Conservation (phyloP, 371 early-diverging fungal genomes). For the Thermomucor indicae-seudaticae region DNA sequence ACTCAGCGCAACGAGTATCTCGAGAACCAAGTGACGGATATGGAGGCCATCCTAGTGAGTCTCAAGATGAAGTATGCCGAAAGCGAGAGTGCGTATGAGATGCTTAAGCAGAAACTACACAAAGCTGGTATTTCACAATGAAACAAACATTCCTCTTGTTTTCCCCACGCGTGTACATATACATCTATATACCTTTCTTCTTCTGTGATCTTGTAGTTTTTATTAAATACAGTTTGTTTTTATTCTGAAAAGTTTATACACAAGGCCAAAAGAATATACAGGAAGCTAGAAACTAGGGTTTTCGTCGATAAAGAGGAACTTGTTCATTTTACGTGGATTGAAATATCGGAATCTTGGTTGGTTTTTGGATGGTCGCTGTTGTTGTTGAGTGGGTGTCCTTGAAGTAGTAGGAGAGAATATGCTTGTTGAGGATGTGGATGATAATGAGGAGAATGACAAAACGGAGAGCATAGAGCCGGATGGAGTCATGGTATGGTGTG, state of each 20-base stretch:
- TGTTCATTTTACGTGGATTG: conserved; percentile 51
- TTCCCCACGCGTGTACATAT: background rate
- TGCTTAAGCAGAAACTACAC: conserved; percentile 27
- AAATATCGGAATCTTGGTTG: conserved; percentile 48
- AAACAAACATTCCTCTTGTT: background rate
- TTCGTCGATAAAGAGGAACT: conserved; percentile 51
- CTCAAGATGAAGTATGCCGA: conserved; percentile 68
- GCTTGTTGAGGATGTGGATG: conserved; percentile 1
- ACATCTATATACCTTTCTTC: background rate
- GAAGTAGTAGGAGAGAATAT: conserved; percentile 2
- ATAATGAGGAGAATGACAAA: conserved; percentile 9
- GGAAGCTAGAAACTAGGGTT: conserved; percentile 22
- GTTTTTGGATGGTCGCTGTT: conserved; percentile 25
- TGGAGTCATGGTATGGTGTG: conserved; percentile 8
- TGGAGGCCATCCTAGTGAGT: conserved; percentile 61
- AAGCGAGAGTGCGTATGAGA: conserved; percentile 61
- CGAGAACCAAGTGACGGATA: conserved; percentile 56
- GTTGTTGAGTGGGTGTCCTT: no score
- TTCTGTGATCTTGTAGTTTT: no score
- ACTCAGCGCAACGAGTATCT: conserved; percentile 59
- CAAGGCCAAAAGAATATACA: background rate
- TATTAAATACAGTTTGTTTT: background rate
- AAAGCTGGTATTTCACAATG: background rate
- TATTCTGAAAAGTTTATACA: background rate
- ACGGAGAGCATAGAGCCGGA: conserved; percentile 19